Evolutionary conservation across 2,329 filamentous ascomycete genomes (phyloP), one percentile per base, ranked within the genome.

Genomic region (Phaeosphaeria sp.): DNA sequence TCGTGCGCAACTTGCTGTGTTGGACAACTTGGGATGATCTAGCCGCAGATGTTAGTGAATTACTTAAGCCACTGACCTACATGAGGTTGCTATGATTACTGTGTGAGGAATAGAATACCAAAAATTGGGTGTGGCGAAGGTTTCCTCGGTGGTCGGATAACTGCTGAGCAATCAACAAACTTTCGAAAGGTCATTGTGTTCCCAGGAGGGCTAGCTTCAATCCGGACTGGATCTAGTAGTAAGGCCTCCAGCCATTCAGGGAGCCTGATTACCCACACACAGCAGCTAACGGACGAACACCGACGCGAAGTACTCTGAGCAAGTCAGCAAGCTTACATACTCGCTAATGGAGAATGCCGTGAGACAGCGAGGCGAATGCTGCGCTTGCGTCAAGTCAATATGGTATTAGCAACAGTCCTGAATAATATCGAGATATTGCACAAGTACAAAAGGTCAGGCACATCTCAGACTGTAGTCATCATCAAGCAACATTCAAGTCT

Each of bases 301-400:
- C 20, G 43, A 46, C 10, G 43, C 22, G 43, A 46, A 46, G 18
- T n/a, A 21, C 21, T 44, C 42, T 3, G 11, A 13, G 18, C 21
- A 22, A 44, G 21, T 46, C 43, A 46, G 43, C 43, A 25, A 46
- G 43, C 43, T 46, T 46, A 46, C 43, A 46, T 46, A 25, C 20
- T 46, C 43, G 43, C 43, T 23, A 11, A 13, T 25, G 20, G 22
- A 25, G 21, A 46, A 13, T 3, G 22, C 11, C 43, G 43, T 4
- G 20, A 46, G 21, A 46, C 21, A 23, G 43, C 43, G 21, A 22
- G 20, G 20, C 21, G 3, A 46, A 13, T 10, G 20, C 13, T 22
- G 21, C 18, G n/a, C 4, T 6, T 21, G 43, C 11, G 20, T 17
- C 11, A 17, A 46, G 17, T 22, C 13, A 46, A 46, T 4, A 46